Percentiles rank a stretch among this genome's conserved stretches.
Conservation (phyloP, 225 moss, liverwort and hornwort genomes). For the Thuidium tamariscinum region DNA sequence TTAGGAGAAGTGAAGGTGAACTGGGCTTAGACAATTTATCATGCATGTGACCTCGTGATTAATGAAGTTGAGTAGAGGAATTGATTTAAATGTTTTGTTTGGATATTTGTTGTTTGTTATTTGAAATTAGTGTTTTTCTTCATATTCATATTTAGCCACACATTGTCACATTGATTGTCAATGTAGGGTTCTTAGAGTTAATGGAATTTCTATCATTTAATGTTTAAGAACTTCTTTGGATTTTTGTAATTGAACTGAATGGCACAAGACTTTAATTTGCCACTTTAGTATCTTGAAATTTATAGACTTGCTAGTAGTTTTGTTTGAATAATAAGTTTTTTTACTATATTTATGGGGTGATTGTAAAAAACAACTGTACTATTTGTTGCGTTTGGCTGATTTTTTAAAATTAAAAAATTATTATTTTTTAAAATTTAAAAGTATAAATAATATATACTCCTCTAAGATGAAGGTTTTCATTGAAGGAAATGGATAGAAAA, state of each 20-base stretch:
- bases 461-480: too few relatives aligned
- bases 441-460: too few relatives aligned
- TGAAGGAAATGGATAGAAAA: too few relatives aligned
- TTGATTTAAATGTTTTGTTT: background rate
- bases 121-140: background rate
- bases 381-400: too few relatives aligned
- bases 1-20: background rate
- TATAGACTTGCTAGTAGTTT: background rate
- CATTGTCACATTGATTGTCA: background rate
- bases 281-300: background rate
- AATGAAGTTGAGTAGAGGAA: background rate
- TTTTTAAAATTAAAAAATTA: too few relatives aligned
- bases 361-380: too few relatives aligned
- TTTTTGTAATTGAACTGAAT: background rate
- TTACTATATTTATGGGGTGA: too few relatives aligned
- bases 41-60: too few relatives aligned
- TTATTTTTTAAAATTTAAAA: too few relatives aligned
- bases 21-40: too few relatives aligned
- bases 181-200: too few relatives aligned
- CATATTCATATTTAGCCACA: background rate
- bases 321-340: too few relatives aligned
- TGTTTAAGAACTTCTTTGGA: background rate
- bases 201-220: background rate
- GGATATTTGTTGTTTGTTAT: background rate
- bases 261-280: background rate